Evolutionary conservation across 805 yeast species (phyloP).

Genomic region (Candida orba): DNA sequence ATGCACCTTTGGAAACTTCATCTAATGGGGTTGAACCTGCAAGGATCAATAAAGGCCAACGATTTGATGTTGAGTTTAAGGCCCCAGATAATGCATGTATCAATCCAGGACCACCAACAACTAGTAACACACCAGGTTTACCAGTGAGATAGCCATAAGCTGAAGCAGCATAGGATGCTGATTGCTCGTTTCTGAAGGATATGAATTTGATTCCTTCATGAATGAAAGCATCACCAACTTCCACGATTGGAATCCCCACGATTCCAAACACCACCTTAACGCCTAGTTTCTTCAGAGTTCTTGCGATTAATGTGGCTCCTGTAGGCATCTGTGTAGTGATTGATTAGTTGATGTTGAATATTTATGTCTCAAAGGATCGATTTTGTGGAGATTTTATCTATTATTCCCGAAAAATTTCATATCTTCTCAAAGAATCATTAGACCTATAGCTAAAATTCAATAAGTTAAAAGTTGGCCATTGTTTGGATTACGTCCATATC

Average conservation of each 20-base stretch:
- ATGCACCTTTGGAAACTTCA: conserved; percentile 51
- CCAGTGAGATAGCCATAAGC: conserved; percentile 61
- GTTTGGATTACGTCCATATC: no score
- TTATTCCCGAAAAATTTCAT: no score
- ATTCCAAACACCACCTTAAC: conserved; percentile 57
- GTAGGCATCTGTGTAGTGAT: conserved; percentile 1
- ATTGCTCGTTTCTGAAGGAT: conserved; percentile 62
- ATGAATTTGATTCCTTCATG: conserved; percentile 47
- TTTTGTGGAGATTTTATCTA: neutral
- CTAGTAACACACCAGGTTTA: conserved; percentile 57
- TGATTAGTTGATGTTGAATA: no score
- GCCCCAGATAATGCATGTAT: conserved; percentile 63
- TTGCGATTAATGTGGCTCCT: conserved; percentile 45
- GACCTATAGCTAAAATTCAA: no score
- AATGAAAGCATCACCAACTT: conserved; percentile 55
- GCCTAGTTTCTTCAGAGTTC: conserved; percentile 39
- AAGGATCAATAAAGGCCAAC: conserved; percentile 60
- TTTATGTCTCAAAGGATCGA: no score
- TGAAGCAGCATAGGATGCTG: conserved; percentile 75
- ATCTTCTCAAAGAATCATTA: no score
- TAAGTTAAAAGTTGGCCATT: no score
- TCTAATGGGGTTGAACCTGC: conserved; percentile 54
- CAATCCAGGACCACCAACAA: conserved; percentile 74
- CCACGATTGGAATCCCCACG: conserved; percentile 72
- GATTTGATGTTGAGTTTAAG: conserved; percentile 52